These are phyloP conservation scores for Coemansia sp. DNA, from an alignment of 192 early-diverging fungal species.

Conservation along the genomic window DNA sequence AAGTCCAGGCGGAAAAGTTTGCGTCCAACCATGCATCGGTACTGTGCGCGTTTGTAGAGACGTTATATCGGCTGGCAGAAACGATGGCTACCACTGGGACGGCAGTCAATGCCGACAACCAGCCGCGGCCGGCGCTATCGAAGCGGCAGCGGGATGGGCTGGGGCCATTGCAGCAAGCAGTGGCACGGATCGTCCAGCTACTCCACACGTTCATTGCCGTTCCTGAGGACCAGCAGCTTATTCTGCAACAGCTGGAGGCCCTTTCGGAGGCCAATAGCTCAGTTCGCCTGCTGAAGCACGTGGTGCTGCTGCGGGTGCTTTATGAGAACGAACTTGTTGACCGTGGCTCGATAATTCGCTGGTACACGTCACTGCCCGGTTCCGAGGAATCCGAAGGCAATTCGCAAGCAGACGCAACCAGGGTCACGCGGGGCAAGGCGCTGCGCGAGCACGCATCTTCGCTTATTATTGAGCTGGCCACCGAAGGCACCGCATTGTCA, in stretches of 20 bases:
- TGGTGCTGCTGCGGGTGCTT: slow-evolving; percentile 34
- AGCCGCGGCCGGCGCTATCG: slow-evolving; percentile 40
- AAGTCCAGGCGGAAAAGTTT: slow-evolving; percentile 35
- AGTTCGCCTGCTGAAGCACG: slow-evolving; percentile 22
- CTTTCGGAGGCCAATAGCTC: slow-evolving; percentile 41
- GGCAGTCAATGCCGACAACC: not conserved
- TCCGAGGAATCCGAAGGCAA: not conserved
- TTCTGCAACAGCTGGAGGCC: slow-evolving; percentile 45
- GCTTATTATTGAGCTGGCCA: slow-evolving; percentile 30
- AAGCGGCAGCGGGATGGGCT: slow-evolving; percentile 25
- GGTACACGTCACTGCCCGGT: slow-evolving; percentile 21
- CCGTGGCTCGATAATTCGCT: slow-evolving; percentile 25
- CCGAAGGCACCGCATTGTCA: not conserved
- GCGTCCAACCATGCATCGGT: slow-evolving; percentile 34
- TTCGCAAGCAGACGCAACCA: not conserved
- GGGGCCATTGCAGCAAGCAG: slow-evolving; percentile 22
- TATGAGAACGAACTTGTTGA: slow-evolving; percentile 49
- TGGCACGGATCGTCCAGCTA: slow-evolving; percentile 33
- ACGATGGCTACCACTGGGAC: not conserved
- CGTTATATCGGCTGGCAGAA: slow-evolving; percentile 39
- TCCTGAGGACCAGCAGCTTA: slow-evolving; percentile 37
- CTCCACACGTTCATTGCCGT: slow-evolving; percentile 39
- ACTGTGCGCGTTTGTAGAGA: slow-evolving; percentile 51
- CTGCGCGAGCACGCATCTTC: slow-evolving; percentile 30
- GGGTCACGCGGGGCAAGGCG: slow-evolving; percentile 22